phyloP scores from a whole-genome alignment of 2,329 filamentous ascomycete species.

The Alternaria brassicae region DNA sequence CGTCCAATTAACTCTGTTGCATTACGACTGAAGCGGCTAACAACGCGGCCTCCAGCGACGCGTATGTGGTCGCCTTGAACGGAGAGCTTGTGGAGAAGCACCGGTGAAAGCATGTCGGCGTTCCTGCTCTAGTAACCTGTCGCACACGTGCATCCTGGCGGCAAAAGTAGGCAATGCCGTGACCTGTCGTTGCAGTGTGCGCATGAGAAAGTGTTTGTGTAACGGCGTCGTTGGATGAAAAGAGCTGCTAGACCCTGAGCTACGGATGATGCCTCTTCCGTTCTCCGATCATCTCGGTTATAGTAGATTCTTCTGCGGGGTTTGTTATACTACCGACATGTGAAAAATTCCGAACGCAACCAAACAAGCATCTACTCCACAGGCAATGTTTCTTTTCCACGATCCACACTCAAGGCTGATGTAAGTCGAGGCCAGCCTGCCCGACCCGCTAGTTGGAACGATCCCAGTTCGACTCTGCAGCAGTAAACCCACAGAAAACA shows the following conservation, averaged over 20 bases:
- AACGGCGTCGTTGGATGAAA: neutral
- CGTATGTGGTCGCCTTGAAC: neutral
- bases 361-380: neutral
- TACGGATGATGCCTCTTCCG: conserved; percentile 2
- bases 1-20: neutral
- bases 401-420: neutral
- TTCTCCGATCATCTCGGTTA: conserved; percentile 1
- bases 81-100: neutral
- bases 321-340: neutral
- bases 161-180: neutral
- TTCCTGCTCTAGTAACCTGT: neutral
- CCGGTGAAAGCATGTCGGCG: neutral
- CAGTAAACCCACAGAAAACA: neutral
- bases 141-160: neutral
- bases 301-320: neutral
- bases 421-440: neutral
- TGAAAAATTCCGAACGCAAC: neutral
- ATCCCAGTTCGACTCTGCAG: neutral
- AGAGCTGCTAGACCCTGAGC: neutral
- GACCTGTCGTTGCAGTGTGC: neutral
- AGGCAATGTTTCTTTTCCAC: neutral
- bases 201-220: neutral
- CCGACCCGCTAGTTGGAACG: neutral
- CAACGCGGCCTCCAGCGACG: neutral
- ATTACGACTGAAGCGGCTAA: neutral